Conservation (phyloP, 2,329 filamentous ascomycete genomes). For the Microdochium nivale region DNA sequence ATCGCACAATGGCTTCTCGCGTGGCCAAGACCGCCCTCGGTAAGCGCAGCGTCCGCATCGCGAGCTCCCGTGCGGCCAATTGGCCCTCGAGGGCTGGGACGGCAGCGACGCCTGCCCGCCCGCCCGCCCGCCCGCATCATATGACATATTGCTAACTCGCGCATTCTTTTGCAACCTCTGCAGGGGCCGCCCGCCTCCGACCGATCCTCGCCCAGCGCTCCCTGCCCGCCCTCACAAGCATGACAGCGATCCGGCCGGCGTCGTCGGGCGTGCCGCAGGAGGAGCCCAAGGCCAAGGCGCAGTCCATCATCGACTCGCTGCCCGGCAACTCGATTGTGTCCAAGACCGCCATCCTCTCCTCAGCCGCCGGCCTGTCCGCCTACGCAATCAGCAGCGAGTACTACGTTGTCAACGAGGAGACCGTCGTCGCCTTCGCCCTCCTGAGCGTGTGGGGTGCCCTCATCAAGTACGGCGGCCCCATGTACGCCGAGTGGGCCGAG, state of each 20-base stretch:
- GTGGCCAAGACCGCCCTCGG: slow-evolving; percentile 91
- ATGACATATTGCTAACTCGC: slow-evolving; percentile 16
- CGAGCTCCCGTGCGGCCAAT: slow-evolving; percentile 22
- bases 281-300: slow-evolving; percentile 93
- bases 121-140: background rate
- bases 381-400: slow-evolving; percentile 99
- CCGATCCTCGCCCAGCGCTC: slow-evolving; percentile 67
- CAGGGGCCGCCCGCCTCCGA: slow-evolving; percentile 87
- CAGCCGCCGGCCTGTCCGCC: slow-evolving; percentile 79
- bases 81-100: slow-evolving; percentile 16
- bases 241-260: slow-evolving; percentile 59
- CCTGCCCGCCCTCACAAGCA: slow-evolving; percentile 64
- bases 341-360: slow-evolving; percentile 96
- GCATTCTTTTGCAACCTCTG: slow-evolving; percentile 12
- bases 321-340: slow-evolving; percentile 87
- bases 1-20: slow-evolving; percentile 91
- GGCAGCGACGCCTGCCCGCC: background rate
- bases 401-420: slow-evolving; percentile 99
- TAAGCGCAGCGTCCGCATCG: slow-evolving; percentile 43
- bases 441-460: slow-evolving; percentile 87
- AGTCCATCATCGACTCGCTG: slow-evolving; percentile 87
- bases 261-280: slow-evolving; percentile 76
- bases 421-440: slow-evolving; percentile 86
- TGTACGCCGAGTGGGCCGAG: slow-evolving; percentile 89
- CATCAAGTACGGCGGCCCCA: slow-evolving; percentile 87